Base-by-base conservation (phyloP, 2,329 filamentous ascomycete species). In the Trichoderma arundinaceum region DNA sequence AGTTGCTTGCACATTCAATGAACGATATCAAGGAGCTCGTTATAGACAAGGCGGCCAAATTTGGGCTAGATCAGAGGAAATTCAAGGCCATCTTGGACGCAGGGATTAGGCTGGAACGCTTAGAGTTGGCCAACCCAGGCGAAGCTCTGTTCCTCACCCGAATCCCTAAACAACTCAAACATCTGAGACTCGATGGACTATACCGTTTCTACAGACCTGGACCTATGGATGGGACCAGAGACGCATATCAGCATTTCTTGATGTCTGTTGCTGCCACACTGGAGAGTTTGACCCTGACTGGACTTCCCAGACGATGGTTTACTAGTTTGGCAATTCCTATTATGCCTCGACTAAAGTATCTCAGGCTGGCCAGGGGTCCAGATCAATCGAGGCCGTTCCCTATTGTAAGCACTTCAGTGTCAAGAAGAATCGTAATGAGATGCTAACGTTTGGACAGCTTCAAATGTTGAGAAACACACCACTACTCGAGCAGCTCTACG, bases 1-100 rank as follows among this genome's bases (percentile, higher is more conserved):
- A 73, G 46, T 68, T 79, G 3, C 68, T 77, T 12, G 71, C 70
- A 5, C 73, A 74, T 46, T 77, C 77, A 8, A 70, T 75, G 7
- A 72, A 74, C 5, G 73, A 77, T 41, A 65, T 63, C 43, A 44
- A 65, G 46, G 38, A 68, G 64, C 56, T 67, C 32, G 38, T 58
- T 19, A 57, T 67, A 48, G 61, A 38, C 52, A 38, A 35, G 66
- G 66, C 64, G 12, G 33, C 13, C 12, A 65, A 35, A 19, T 39
- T 66, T 7, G 7, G 12, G 7, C 49, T 67, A 19, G 59, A 54
- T 56, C 67, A 54, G 54, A 57, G 13, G 44, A 67, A 64, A 7
- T 64, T 49, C 13, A 49, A 64, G 12, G 52, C 49, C 15, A 66
- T 72, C 35, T 39, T 72, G 39, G 64, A 63, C 32, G 66, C 68